phyloP scores from a whole-genome alignment of 2,329 filamentous ascomycete genomes.

The Fusarium anthophilum region DNA sequence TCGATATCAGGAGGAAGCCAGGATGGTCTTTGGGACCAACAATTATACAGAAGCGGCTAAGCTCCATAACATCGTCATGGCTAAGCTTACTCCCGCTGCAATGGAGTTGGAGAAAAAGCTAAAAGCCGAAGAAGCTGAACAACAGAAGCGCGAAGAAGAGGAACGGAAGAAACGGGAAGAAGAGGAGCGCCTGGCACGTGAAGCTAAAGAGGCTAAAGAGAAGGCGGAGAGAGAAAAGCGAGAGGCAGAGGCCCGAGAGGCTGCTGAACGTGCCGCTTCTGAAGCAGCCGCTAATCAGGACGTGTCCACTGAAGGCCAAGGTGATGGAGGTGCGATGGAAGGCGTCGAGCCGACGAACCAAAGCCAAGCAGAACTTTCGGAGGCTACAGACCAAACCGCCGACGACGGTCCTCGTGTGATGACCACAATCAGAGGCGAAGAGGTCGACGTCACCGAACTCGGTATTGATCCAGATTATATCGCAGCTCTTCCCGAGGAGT shows the following conservation, averaged over 20 bases:
- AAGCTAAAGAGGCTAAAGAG: conserved; percentile 78
- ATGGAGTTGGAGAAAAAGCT: conserved; percentile 81
- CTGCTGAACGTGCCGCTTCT: conserved; percentile 64
- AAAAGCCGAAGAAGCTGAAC: conserved; percentile 67
- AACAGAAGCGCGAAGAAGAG: conserved; percentile 61
- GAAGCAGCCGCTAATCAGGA: conserved; percentile 55
- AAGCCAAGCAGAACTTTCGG: conserved; percentile 44
- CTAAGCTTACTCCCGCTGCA: conserved; percentile 81
- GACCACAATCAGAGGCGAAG: conserved; percentile 84
- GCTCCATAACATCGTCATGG: conserved; percentile 75
- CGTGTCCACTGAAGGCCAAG: conserved; percentile 6
- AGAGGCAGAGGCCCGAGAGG: conserved; percentile 75
- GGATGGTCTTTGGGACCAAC: conserved; percentile 79
- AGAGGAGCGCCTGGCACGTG: conserved; percentile 71
- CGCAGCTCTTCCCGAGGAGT: conserved; percentile 95
- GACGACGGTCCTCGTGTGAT: conserved; percentile 66
- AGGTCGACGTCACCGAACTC: conserved; percentile 92
- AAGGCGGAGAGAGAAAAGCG: conserved; percentile 72
- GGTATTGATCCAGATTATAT: conserved; percentile 96
- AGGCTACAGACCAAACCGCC: conserved; percentile 38
- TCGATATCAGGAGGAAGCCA: conserved; percentile 90
- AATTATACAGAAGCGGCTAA: conserved; percentile 73
- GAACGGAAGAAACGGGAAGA: conserved; percentile 71
- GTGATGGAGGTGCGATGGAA: conserved; percentile 71
- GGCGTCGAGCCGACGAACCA: conserved; percentile 70